phyloP scores from a whole-genome alignment of 2,329 filamentous ascomycete genomes.

The Botrytis cinerea region DNA sequence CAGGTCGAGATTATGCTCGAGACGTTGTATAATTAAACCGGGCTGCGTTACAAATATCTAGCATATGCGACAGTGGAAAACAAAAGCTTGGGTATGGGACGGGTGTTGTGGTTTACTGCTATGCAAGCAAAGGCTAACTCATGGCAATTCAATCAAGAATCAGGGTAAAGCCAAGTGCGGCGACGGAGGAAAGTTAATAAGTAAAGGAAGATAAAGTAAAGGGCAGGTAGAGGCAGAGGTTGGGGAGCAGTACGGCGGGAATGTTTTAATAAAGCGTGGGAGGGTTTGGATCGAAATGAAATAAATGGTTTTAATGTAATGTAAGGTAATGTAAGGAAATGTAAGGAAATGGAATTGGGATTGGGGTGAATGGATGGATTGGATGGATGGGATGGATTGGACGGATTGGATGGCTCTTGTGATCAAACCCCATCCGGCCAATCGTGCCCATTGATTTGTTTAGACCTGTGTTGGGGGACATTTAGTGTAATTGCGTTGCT shows the following conservation, averaged over 20 bases:
- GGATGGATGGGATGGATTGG: background rate
- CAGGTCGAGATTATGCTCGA: background rate
- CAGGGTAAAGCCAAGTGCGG: background rate
- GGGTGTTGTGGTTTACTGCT: background rate
- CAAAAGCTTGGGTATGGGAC: background rate
- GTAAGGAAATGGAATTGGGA: background rate
- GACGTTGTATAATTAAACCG: background rate
- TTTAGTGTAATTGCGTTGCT: background rate
- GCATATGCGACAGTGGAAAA: constrained; percentile 9
- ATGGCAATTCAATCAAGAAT: background rate
- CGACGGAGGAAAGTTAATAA: background rate
- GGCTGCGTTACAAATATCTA: background rate
- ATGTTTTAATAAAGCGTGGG: background rate
- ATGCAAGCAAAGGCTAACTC: constrained; percentile 12
- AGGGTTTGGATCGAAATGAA: background rate
- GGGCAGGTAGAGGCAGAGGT: background rate
- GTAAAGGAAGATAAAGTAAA: background rate
- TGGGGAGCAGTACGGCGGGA: background rate
- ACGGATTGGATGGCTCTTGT: background rate
- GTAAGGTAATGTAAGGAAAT: background rate
- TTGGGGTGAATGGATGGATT: background rate
- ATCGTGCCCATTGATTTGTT: constrained; percentile 3
- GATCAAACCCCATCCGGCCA: constrained; percentile 2
- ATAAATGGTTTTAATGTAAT: constrained; percentile 1
- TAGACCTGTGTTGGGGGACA: constrained; percentile 8